Conservation (phyloP, 352 stramenopile species). For the Phytopythium helicoides region DNA sequence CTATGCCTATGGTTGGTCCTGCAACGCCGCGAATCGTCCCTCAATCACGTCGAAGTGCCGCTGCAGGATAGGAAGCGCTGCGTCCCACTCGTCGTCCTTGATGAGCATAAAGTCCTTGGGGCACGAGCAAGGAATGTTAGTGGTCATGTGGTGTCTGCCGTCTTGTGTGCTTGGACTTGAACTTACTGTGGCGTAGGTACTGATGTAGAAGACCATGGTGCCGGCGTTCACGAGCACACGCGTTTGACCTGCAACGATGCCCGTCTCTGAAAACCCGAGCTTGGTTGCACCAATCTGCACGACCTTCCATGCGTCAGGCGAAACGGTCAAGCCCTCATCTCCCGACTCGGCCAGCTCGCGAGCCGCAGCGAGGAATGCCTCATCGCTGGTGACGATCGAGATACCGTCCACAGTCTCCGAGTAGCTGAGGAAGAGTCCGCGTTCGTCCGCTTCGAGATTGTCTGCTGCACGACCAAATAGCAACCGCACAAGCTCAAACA, state of each 20-base stretch:
- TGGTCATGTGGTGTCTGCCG: too few species aligned
- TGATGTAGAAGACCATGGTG: conserved; percentile 69
- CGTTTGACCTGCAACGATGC: conserved; percentile 67
- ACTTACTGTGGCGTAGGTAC: conserved; percentile 61
- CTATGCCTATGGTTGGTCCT: conserved; percentile 3
- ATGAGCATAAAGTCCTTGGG: conserved; percentile 63
- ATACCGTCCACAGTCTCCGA: conserved; percentile 60
- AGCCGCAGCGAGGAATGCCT: conserved; percentile 37
- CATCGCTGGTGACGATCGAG: conserved; percentile 53
- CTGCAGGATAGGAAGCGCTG: conserved; percentile 41
- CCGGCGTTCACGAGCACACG: conserved; percentile 49
- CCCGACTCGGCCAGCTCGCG: conserved; percentile 26
- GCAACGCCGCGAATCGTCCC: conserved; percentile 37
- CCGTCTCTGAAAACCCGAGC: conserved; percentile 55
- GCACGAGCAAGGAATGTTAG: neutral
- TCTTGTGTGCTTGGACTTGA: neutral
- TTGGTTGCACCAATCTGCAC: conserved; percentile 65
- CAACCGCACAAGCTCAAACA: conserved; percentile 55
- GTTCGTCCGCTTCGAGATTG: neutral
- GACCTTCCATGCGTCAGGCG: conserved; percentile 57
- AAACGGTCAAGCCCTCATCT: conserved; percentile 53
- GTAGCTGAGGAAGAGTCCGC: conserved; percentile 43
- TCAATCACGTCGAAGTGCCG: conserved; percentile 43
- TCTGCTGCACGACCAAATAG: conserved; percentile 26
- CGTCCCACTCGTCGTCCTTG: conserved; percentile 68